Percentiles rank a stretch among this genome's conserved stretches.
These are phyloP conservation scores for Erythrophleum fordii DNA, from an alignment of 306 rosid genomes.

Conservation along the genomic window DNA sequence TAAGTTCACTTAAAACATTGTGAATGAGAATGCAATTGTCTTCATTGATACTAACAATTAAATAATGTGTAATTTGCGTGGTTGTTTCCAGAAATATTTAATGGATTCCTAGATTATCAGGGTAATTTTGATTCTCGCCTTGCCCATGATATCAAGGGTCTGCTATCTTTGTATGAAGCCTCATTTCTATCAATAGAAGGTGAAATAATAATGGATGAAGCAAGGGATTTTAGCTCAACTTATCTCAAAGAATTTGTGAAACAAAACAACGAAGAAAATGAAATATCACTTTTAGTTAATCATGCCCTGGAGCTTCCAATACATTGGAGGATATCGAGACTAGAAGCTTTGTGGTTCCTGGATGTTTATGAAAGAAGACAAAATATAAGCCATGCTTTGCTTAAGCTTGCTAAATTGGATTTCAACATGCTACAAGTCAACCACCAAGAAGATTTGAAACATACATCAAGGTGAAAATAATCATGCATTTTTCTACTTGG, in stretches of 20 bases:
- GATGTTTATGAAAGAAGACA: background rate
- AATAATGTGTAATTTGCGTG: background rate
- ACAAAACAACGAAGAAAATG: background rate
- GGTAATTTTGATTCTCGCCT: background rate
- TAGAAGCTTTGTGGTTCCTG: slow-evolving; percentile 35
- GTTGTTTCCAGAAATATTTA: slow-evolving; percentile 17
- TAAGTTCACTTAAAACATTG: background rate
- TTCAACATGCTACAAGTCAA: slow-evolving; percentile 16
- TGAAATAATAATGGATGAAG: background rate
- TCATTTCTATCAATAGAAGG: slow-evolving; percentile 25
- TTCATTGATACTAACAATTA: background rate
- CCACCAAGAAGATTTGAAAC: slow-evolving; percentile 1
- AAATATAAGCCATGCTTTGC: background rate
- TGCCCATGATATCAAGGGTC: slow-evolving; percentile 1
- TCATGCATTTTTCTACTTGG: too few relatives aligned
- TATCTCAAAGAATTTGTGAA: slow-evolving; percentile 9
- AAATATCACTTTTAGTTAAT: background rate
- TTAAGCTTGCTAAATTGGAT: slow-evolving; percentile 2
- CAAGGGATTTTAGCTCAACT: slow-evolving; percentile 6
- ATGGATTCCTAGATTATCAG: background rate
- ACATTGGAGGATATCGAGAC: slow-evolving; percentile 41
- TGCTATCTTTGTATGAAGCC: slow-evolving; percentile 45
- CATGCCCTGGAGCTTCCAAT: slow-evolving; percentile 48
- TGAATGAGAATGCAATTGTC: too few relatives aligned
- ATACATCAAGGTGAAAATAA: background rate